These are phyloP conservation scores for Malassezia nana DNA, from an alignment of 1,284 basidiomycete species.

Conservation along the genomic window DNA sequence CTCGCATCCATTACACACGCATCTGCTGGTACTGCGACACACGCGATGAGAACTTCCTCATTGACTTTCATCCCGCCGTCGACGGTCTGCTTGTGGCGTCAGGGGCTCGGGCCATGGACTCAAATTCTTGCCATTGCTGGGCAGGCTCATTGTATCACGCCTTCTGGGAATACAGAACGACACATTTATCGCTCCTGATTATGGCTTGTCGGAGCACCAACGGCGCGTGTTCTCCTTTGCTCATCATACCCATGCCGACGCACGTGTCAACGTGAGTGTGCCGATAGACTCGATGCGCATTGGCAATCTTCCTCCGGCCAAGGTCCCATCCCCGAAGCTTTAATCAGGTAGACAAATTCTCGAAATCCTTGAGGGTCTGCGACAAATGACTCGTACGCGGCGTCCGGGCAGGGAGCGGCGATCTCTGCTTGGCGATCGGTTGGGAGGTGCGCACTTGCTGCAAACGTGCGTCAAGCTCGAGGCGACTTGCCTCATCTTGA, in stretches of 20 bases:
- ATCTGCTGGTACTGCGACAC: slow-evolving; percentile 65
- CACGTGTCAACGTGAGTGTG: background rate
- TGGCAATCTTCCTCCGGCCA: background rate
- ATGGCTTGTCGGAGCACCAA: slow-evolving; percentile 17
- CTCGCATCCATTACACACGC: slow-evolving; percentile 57
- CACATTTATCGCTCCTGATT: background rate
- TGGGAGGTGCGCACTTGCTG: background rate
- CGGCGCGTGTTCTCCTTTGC: slow-evolving; percentile 20
- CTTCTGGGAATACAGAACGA: slow-evolving; percentile 48
- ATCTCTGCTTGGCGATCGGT: background rate
- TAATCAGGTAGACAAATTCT: slow-evolving; percentile 8
- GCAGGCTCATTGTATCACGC: slow-evolving; percentile 62
- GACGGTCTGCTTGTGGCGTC: slow-evolving; percentile 50
- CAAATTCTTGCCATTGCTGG: slow-evolving; percentile 72
- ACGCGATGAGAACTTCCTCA: slow-evolving; percentile 51
- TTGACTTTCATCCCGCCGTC: slow-evolving; percentile 51
- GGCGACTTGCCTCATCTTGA: background rate
- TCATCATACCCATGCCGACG: slow-evolving; percentile 20
- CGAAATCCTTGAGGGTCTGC: background rate
- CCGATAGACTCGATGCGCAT: slow-evolving; percentile 10
- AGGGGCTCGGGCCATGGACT: slow-evolving; percentile 52
- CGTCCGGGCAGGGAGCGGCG: background rate
- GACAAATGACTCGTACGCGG: background rate
- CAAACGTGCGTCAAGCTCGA: background rate
- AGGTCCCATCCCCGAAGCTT: slow-evolving; percentile 1